These are phyloP conservation scores for Mycena haematopus DNA, from an alignment of 768 basidiomycete species.

Conservation along the genomic window DNA sequence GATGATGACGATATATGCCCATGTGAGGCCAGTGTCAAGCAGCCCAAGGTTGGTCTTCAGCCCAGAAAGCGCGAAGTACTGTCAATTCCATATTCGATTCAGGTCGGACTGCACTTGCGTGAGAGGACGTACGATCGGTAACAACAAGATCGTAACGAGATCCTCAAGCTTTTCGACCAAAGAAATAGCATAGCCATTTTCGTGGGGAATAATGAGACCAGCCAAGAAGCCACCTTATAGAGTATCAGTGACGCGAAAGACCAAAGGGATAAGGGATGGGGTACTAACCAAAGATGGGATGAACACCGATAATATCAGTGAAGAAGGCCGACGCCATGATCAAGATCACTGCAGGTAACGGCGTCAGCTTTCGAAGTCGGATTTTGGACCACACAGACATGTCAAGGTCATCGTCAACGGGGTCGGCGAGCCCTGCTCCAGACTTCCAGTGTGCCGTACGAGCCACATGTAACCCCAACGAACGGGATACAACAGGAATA, in stretches of 20 bases:
- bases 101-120: constrained; percentile 1
- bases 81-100: constrained; percentile 2
- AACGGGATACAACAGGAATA: constrained; percentile 72
- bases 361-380: neutral
- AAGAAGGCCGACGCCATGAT: constrained; percentile 81
- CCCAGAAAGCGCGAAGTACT: constrained; percentile 86
- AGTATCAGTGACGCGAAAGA: constrained; percentile 28
- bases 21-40: constrained; percentile 75
- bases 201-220: constrained; percentile 84
- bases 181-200: constrained; percentile 81
- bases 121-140: constrained; percentile 68
- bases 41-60: constrained; percentile 81
- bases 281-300: constrained; percentile 65
- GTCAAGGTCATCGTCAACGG: constrained; percentile 81
- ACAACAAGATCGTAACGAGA: constrained; percentile 72
- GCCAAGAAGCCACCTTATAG: constrained; percentile 78
- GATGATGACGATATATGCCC: constrained; percentile 83
- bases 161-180: constrained; percentile 89
- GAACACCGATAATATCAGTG: constrained; percentile 86
- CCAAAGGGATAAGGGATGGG: constrained; percentile 13
- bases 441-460: constrained; percentile 67
- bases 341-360: constrained; percentile 51
- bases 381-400: neutral
- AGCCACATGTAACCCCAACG: constrained; percentile 72
- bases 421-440: constrained; percentile 77